Evolutionary conservation across 257 asterid species (phyloP), one percentile per base, ranked within the genome.

Genomic region (Perilla frutescens): DNA sequence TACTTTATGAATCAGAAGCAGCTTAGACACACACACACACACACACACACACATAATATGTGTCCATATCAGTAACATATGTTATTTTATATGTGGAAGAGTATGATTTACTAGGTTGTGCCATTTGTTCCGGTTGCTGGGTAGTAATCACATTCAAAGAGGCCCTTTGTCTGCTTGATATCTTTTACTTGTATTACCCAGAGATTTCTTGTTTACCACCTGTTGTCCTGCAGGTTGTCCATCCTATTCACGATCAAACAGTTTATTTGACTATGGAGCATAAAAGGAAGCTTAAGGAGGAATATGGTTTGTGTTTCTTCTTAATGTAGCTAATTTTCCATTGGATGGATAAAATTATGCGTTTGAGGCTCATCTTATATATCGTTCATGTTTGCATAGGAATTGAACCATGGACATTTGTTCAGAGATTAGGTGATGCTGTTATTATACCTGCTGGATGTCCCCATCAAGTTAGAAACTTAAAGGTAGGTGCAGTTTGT

Each of bases 361-460:
- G 7, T 15, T 67, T 63, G 44, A 15, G 13, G 15, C 62, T 39
- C 39, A 59, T 65, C 6, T 75, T 63, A 20, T 56, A 73, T 20
- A 36, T 36, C 70, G 51, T 70, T 62, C 62, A 43, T 72, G 78
- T 37, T 72, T 82, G 58, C 50, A 12, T 60, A 92, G 98, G 97
- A 59, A 82, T 92, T 34, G 98, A 92, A 75, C 92, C 98, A 34
- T 92, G 98, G 98, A 88, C 97, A 29, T 92, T 92, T 60, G 77
- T 90, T 70, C 98, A 92, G 83, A 88, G 82, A 50, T 55, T 88
- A 60, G 98, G 96, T 9, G 98, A 92, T 75, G 98, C 98, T 36
- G 96, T 92, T 63, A 81, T 90, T 58, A 87, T 92, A 75, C 98
- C 98, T 71, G 97, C 97, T 1, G 97, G 98, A 40, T 92, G 98